Percentiles rank a stretch among this genome's conserved stretches.
Evolutionary conservation across 2,329 filamentous ascomycete species (phyloP).

Genomic region (Eutypa lata): DNA sequence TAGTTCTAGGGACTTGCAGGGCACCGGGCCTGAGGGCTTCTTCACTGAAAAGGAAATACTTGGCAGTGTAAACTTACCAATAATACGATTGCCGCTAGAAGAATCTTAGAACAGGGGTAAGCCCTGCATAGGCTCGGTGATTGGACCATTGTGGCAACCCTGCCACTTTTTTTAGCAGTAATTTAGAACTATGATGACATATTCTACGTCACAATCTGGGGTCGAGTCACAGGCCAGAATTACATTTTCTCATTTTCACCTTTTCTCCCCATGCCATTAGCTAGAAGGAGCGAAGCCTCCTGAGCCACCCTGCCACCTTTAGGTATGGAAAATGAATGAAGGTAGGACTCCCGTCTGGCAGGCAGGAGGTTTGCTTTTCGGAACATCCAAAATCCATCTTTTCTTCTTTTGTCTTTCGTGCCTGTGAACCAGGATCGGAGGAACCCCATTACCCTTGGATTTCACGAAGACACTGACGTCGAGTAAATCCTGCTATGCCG

Average conservation of each 20-base stretch:
- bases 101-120: neutral
- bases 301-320: no score
- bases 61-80: neutral
- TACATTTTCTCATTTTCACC: neutral
- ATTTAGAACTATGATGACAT: neutral
- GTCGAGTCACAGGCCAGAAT: neutral
- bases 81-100: neutral
- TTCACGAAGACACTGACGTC: no score
- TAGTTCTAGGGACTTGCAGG: no score
- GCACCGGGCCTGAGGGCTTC: no score
- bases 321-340: neutral
- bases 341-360: neutral
- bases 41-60: no score
- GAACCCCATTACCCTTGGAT: no score
- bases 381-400: neutral
- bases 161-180: neutral
- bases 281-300: neutral
- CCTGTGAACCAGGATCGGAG: no score
- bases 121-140: neutral
- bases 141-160: neutral
- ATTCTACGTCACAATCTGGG: neutral
- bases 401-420: neutral
- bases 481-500: no score
- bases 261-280: neutral
- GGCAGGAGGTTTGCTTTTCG: neutral